Evolutionary conservation across 306 rosid genomes (phyloP), one percentile per base, ranked within the genome.

Genomic region (Herpetospermum pedunculosum): DNA sequence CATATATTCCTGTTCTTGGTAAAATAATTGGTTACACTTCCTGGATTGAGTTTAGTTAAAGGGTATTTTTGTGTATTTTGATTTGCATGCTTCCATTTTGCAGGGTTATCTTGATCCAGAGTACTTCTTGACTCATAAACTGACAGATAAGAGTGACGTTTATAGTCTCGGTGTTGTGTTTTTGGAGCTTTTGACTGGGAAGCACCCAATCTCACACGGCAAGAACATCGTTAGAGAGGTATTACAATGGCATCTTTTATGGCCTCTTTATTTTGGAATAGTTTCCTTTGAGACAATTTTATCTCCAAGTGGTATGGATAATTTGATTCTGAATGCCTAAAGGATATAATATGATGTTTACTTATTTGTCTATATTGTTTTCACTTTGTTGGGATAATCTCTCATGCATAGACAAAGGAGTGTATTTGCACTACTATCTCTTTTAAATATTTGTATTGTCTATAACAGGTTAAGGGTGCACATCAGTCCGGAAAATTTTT

Each of bases 151-250:
- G 85, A 92, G 98, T 63, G 98, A 92, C 72, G 98, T 92, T 78
- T 92, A 92, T 77, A 92, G 98, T 81, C 90, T 92, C 7, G 98
- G 99, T 52, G 96, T 95, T 44, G 99, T 95, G 14, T 81, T 95
- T 60, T 78, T 95, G 8, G 99, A 95, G 80, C 85, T 95, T 80
- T 38, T 95, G 79, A 95, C 97, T 0, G 97, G 99, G 65, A 91
- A 78, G 89, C 99, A 85, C 7, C 96, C 99, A 49, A 95, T 95
- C 80, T 84, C 90, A 60, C 96, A 80, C 40, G 97, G 99, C 12
- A 95, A 95, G 82, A 95, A 95, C 79, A 87, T 95, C 77, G 96
- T 95, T 71, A 85, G 99, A 77, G 99, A 95, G 99, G 99, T 95
- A 87, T 14, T 19, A 46, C 25, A 2, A 69, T 7, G 21, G 18